Base-by-base conservation (phyloP, 495 filamentous ascomycete genomes). In the Talaromyces liani region DNA sequence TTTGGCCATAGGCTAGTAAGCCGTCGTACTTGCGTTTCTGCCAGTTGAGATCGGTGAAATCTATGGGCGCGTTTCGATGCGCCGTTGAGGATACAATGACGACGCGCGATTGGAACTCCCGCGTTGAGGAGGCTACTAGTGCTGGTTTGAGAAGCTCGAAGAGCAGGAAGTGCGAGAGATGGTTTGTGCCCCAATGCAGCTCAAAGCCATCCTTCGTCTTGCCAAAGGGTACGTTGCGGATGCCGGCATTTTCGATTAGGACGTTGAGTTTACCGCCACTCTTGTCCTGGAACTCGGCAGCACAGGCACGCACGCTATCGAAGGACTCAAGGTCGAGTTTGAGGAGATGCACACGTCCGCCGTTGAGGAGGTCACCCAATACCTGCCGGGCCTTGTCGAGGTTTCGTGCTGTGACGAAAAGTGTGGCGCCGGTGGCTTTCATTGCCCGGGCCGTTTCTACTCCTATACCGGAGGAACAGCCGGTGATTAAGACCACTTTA, bases 401-500 rank as follows among this genome's bases (percentile, higher is more conserved):
- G 64, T 82, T 64, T 1, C 82, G 71, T 9, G 67, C 79, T 2
- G 73, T 71, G 2, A 80, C 67, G 67, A 69, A 83, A 1, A 85
- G 51, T 14, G 71, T 75, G 5, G 77, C 81, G 2, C 82, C 82
- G 0, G 82, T 84, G 16, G 73, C 65, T 36, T 65, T 67, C 8
- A 85, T 63, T 1, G 81, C 80, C 22, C 73, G 68, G 12, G 74
- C 79, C 0, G 77, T 82, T 63, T 83, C 77, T 64, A 81, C 70
- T 1, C 83, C 83, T 49, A 85, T 78, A 7, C 83, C 82, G 0
- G 75, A 72, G 10, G 77, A 75, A 9, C 65, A 66, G 25, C 83
- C 81, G 4, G 81, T 84, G 49, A 85, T 70, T 33, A 84, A 55
- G 36, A 82, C 69, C 27, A 79, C 73, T 66, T 84, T 83, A 64